Conservation (phyloP, 352 stramenopile species). For the Phytopythium delawarense region DNA sequence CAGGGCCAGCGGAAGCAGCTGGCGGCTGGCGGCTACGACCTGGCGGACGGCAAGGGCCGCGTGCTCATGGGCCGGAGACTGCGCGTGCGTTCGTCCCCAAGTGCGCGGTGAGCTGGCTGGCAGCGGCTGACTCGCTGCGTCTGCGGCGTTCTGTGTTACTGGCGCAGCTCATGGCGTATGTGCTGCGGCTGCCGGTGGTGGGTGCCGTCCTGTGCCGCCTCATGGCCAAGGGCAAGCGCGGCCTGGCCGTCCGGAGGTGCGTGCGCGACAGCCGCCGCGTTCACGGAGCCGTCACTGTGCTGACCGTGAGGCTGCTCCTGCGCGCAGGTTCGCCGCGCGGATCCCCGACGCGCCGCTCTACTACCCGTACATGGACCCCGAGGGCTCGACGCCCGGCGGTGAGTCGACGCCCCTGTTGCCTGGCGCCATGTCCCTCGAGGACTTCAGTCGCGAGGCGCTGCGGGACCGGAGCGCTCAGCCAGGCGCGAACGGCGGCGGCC, state of each 20-base stretch:
- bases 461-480: constrained; percentile 8
- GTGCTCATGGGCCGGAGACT: constrained; percentile 4
- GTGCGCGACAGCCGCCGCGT: not conserved
- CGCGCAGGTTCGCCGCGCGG: constrained; percentile 39
- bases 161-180: constrained; percentile 29
- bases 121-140: not conserved
- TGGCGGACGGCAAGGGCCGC: constrained; percentile 5
- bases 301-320: not conserved
- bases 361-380: constrained; percentile 67
- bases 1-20: too few relatives aligned
- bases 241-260: constrained; percentile 49
- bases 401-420: not conserved
- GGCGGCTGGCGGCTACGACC: not conserved
- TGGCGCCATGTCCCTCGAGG: constrained; percentile 16
- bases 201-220: constrained; percentile 41
- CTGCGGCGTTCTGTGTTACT: not conserved
- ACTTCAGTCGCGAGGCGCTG: constrained; percentile 18
- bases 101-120: not conserved
- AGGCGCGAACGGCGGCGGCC: not conserved
- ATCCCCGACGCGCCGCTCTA: constrained; percentile 77
- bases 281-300: not conserved
- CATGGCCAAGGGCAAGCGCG: constrained; percentile 55
- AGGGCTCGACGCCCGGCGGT: constrained; percentile 12
- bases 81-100: not conserved
- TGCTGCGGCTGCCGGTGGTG: constrained; percentile 45